These are phyloP conservation scores for Farysia itapuensis DNA, from an alignment of 1,284 basidiomycete genomes.

Conservation along the genomic window DNA sequence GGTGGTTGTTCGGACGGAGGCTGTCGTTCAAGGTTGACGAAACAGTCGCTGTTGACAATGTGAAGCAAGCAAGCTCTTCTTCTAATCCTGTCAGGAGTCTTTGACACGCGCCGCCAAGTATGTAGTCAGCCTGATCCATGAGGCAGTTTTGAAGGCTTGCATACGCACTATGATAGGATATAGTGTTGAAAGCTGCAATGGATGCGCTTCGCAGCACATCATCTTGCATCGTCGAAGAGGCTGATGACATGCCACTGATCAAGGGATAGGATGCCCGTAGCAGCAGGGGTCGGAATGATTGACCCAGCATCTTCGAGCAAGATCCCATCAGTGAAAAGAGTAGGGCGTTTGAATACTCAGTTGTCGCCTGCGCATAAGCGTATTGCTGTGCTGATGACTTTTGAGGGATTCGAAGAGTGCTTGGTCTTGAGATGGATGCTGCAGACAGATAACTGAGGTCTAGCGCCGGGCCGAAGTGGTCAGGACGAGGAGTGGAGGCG, in stretches of 20 bases:
- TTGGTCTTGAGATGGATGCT: conserved; percentile 1
- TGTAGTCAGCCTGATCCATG: conserved; percentile 54
- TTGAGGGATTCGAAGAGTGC: neutral
- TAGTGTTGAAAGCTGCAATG: conserved; percentile 19
- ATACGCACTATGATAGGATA: conserved; percentile 48
- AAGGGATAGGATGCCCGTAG: conserved; percentile 46
- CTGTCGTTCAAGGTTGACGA: no score
- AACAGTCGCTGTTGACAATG: no score
- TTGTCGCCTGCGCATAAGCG: conserved; percentile 1
- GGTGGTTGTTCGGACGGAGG: no score
- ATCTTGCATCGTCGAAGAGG: conserved; percentile 6
- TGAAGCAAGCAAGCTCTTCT: conserved; percentile 33
- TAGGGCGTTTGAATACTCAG: conserved; percentile 17
- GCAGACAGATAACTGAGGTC: conserved; percentile 32
- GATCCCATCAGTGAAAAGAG: conserved; percentile 36
- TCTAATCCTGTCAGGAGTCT: conserved; percentile 36
- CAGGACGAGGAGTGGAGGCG: neutral
- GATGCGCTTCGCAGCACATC: conserved; percentile 19
- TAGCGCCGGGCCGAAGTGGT: conserved; percentile 29
- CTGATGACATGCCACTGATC: conserved; percentile 34
- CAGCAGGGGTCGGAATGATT: conserved; percentile 37
- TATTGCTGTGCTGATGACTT: conserved; percentile 4
- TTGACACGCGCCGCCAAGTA: conserved; percentile 52
- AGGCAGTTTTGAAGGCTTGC: conserved; percentile 41
- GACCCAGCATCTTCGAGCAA: conserved; percentile 41